These are phyloP conservation scores for Wickerhamiella lipophila DNA, from an alignment of 805 yeast species.

Conservation along the genomic window DNA sequence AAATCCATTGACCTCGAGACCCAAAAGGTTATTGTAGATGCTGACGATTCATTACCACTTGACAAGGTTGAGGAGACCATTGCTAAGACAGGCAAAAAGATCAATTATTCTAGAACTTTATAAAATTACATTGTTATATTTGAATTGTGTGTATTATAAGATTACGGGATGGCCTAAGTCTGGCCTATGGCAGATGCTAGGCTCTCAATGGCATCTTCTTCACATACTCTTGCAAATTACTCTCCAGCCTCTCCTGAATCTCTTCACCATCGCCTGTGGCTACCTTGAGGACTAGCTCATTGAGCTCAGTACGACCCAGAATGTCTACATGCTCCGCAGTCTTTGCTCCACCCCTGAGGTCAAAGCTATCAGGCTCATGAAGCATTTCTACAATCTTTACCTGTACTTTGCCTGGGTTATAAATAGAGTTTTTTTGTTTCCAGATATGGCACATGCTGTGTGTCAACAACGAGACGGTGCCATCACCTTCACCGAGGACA, in stretches of 20 bases:
- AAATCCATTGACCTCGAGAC: slow-evolving; percentile 63
- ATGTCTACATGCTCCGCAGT: slow-evolving; percentile 98
- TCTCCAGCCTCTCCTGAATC: slow-evolving; percentile 46
- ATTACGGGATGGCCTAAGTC: too few species aligned
- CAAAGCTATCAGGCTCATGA: slow-evolving; percentile 88
- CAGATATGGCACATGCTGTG: slow-evolving; percentile 88
- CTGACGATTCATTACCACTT: slow-evolving; percentile 43
- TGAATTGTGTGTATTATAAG: too few species aligned
- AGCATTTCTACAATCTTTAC: slow-evolving; percentile 81
- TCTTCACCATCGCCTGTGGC: slow-evolving; percentile 68
- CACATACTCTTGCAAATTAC: slow-evolving; percentile 54
- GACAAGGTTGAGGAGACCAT: slow-evolving; percentile 73
- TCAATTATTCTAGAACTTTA: slow-evolving; percentile 48
- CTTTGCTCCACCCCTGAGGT: slow-evolving; percentile 92
- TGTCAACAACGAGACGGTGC: slow-evolving; percentile 77
- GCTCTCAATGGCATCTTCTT: slow-evolving; percentile 37
- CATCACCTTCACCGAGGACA: slow-evolving; percentile 83
- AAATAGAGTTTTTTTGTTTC: slow-evolving; percentile 48
- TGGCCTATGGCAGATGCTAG: too few species aligned
- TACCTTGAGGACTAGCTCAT: slow-evolving; percentile 69
- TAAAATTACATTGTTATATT: neutral
- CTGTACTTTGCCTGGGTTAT: slow-evolving; percentile 62
- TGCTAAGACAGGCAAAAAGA: slow-evolving; percentile 81
- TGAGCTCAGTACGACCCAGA: slow-evolving; percentile 81
- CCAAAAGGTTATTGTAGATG: slow-evolving; percentile 69